Percentiles rank a stretch among this genome's conserved stretches.
These are phyloP conservation scores for Tolypocladium nubicola DNA, from an alignment of 2,329 filamentous ascomycete genomes.

Conservation along the genomic window DNA sequence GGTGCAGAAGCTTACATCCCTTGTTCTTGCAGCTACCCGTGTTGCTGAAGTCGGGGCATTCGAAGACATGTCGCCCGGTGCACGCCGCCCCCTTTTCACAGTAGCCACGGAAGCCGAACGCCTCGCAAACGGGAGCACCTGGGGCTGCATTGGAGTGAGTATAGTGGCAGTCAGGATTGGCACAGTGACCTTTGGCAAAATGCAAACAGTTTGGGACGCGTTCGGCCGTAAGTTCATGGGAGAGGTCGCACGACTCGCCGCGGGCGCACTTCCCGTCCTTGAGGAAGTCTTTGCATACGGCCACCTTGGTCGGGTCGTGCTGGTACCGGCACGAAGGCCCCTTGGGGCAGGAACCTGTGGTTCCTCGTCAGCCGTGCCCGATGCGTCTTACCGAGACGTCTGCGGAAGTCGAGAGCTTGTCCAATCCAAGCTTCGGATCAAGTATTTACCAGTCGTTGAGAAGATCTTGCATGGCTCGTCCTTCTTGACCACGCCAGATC, in stretches of 20 bases:
- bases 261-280: slow-evolving; percentile 67
- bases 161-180: slow-evolving; percentile 78
- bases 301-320: slow-evolving; percentile 79
- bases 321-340: slow-evolving; percentile 70
- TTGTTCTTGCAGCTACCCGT: slow-evolving; percentile 71
- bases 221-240: slow-evolving; percentile 74
- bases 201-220: slow-evolving; percentile 83
- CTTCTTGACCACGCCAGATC: slow-evolving; percentile 48
- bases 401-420: slow-evolving; percentile 10
- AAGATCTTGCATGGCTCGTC: slow-evolving; percentile 65
- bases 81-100: slow-evolving; percentile 75
- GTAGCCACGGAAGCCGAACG: slow-evolving; percentile 80
- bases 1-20: slow-evolving; percentile 77
- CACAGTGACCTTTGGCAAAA: slow-evolving; percentile 82
- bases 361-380: slow-evolving; percentile 32
- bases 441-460: slow-evolving; percentile 55
- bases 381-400: slow-evolving; percentile 24
- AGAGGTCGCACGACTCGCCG: slow-evolving; percentile 78
- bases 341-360: slow-evolving; percentile 71
- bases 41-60: slow-evolving; percentile 94
- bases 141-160: slow-evolving; percentile 72
- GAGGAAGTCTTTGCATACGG: slow-evolving; percentile 81
- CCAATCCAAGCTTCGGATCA: slow-evolving; percentile 24
- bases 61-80: slow-evolving; percentile 74
- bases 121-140: slow-evolving; percentile 67